These are phyloP conservation scores for Xylaria flabelliformis DNA, from an alignment of 495 filamentous ascomycete species.

Conservation along the genomic window DNA sequence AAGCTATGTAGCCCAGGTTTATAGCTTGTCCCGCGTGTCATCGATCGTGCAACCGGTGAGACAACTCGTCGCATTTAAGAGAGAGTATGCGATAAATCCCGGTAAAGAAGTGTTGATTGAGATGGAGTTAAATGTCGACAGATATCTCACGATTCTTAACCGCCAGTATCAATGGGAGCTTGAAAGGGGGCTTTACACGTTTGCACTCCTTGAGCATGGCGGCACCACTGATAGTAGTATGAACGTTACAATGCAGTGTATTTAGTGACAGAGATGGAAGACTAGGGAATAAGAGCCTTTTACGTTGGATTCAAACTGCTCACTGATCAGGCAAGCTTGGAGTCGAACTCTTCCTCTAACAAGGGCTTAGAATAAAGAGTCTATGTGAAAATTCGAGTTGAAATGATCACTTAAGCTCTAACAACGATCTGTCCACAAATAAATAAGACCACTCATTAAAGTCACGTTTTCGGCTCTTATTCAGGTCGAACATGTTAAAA, in stretches of 20 bases:
- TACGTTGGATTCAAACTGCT: no score
- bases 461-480: no score
- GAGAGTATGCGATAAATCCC: constrained; percentile 39
- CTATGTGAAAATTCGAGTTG: no score
- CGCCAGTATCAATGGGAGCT: constrained; percentile 48
- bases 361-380: no score
- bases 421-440: no score
- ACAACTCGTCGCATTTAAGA: constrained; percentile 49
- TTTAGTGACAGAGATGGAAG: constrained; percentile 12
- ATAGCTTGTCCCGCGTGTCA: constrained; percentile 45
- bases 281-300: no score
- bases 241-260: constrained; percentile 48
- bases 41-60: constrained; percentile 49
- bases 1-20: constrained; percentile 50
- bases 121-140: constrained; percentile 43
- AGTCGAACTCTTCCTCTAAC: no score
- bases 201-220: constrained; percentile 49
- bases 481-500: no score
- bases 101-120: constrained; percentile 36
- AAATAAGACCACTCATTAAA: no score
- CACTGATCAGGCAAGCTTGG: no score
- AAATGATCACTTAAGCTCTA: no score
- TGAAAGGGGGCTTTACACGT: constrained; percentile 50
- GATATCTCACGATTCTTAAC: constrained; percentile 50
- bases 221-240: constrained; percentile 36